A percentile compares a stretch with the other conserved stretches of the same genome.
Evolutionary conservation across 2,329 filamentous ascomycete genomes (phyloP).

Genomic region (Colletotrichum karsti): DNA sequence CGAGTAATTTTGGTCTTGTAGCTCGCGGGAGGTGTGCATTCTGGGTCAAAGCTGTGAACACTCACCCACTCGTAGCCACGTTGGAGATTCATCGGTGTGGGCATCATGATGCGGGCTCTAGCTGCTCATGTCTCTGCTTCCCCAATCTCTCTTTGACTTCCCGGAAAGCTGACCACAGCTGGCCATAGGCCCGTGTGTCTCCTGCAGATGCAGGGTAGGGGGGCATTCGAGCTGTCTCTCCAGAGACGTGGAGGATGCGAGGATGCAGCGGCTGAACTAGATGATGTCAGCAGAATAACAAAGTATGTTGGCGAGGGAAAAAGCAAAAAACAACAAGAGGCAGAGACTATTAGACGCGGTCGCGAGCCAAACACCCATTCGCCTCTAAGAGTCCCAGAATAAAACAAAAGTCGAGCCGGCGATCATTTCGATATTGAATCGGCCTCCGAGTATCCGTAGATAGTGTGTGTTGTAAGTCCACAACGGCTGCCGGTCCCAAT

Average conservation of each 20-base stretch:
- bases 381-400: not conserved
- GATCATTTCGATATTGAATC: conserved; percentile 11
- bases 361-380: not conserved
- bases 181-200: conserved; percentile 19
- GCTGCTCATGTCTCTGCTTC: conserved; percentile 24
- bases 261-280: conserved; percentile 17
- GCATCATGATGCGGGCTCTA: conserved; percentile 23
- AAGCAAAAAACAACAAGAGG: conserved; percentile 20
- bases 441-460: not conserved
- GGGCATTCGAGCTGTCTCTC: not conserved
- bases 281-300: conserved; percentile 29
- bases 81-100: conserved; percentile 21
- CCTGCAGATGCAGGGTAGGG: not conserved
- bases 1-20: conserved; percentile 15
- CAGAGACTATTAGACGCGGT: conserved; percentile 23
- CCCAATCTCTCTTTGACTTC: conserved; percentile 22
- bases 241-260: not conserved
- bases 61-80: conserved; percentile 22
- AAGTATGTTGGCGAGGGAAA: not conserved
- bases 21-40: conserved; percentile 13
- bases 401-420: conserved; percentile 1
- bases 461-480: not conserved
- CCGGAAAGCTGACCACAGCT: not conserved
- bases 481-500: conserved; percentile 2
- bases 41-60: conserved; percentile 26